A percentile compares a stretch with the other conserved stretches of the same genome.
Evolutionary conservation across 1,284 basidiomycete species (phyloP).

Genomic region (Porogramme epimiltina): DNA sequence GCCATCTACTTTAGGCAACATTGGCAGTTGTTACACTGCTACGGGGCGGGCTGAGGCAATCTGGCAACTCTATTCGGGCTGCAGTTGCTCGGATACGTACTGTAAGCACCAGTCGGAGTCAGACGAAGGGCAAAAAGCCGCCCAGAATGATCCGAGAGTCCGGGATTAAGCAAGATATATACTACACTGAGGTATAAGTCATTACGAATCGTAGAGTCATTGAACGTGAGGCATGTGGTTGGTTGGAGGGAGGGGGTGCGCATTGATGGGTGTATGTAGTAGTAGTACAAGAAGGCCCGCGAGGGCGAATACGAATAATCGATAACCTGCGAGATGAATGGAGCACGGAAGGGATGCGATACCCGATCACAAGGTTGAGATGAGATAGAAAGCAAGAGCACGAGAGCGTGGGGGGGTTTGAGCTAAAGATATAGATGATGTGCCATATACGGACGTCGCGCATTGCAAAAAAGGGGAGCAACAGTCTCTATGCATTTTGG

Average conservation of each 20-base stretch:
- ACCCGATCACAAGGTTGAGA: neutral
- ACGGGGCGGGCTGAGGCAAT: no score
- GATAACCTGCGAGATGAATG: neutral
- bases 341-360: neutral
- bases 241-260: no score
- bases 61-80: no score
- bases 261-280: neutral
- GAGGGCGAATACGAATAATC: neutral
- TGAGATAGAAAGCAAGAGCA: no score
- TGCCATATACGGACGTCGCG: neutral
- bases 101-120: no score
- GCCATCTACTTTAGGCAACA: no score
- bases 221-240: neutral
- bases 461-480: neutral
- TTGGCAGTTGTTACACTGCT: no score
- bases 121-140: no score
- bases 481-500: neutral
- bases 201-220: neutral
- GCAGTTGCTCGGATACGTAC: no score
- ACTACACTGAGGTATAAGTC: neutral
- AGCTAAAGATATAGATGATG: neutral
- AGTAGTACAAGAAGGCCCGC: neutral
- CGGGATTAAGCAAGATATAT: neutral
- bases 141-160: no score
- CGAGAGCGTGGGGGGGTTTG: no score